These are phyloP conservation scores for Aspergillus jensenii DNA, from an alignment of 2,329 filamentous ascomycete species.

Conservation along the genomic window DNA sequence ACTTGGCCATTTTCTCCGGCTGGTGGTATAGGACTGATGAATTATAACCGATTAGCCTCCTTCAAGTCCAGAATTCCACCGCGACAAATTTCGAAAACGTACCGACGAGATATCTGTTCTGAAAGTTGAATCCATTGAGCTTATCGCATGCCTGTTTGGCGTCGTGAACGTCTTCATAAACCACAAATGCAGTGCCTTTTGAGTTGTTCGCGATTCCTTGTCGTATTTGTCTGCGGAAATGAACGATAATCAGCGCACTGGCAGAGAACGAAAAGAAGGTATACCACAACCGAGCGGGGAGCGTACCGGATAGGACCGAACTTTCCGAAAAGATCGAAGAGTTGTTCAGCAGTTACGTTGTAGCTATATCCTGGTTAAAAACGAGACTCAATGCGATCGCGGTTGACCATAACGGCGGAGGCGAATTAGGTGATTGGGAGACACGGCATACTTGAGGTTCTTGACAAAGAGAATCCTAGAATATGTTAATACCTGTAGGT, in stretches of 20 bases:
- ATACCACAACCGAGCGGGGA: conserved; percentile 19
- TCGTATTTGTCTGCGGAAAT: conserved; percentile 77
- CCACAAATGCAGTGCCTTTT: conserved; percentile 97
- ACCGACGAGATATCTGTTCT: conserved; percentile 98
- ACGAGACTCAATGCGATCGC: not conserved
- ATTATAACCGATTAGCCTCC: conserved; percentile 8
- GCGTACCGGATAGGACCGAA: conserved; percentile 90
- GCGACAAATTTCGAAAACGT: conserved; percentile 45
- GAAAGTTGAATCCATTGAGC: conserved; percentile 99
- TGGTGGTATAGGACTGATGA: conserved; percentile 68
- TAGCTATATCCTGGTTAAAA: conserved; percentile 62
- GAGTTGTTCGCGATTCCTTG: conserved; percentile 96
- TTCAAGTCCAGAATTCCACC: not conserved
- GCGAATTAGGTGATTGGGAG: conserved; percentile 4
- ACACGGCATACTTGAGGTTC: conserved; percentile 81
- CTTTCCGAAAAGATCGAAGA: conserved; percentile 98
- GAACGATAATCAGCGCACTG: conserved; percentile 5
- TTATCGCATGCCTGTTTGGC: conserved; percentile 99
- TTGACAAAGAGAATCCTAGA: conserved; percentile 98
- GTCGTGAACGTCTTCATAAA: conserved; percentile 99
- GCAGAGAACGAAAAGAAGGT: conserved; percentile 9
- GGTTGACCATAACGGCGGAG: not conserved
- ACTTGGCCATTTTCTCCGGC: conserved; percentile 76
- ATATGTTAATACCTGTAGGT: conserved; percentile 7
- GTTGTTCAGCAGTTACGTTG: conserved; percentile 96